Base-by-base conservation (phyloP, 176 grass and related monocot genomes). In the Oryza longistaminata region DNA sequence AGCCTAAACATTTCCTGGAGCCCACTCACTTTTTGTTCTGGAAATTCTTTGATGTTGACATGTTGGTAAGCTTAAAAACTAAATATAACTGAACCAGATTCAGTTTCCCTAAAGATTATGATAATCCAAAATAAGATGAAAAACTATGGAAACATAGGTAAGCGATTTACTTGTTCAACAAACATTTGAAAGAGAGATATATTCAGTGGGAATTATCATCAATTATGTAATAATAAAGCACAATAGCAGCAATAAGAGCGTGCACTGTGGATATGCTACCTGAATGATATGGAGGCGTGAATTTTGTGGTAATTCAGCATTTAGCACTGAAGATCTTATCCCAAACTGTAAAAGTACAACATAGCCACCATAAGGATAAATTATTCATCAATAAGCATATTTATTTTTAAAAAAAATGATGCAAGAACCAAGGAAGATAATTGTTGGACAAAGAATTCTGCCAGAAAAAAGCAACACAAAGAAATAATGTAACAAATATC, bases 301-400 rank as follows among this genome's bases (percentile, higher is more conserved):
- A 90, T 98, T 98, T 82, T 98, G 96, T 74, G 96, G 96, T 78
- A 98, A 92, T 78, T 98, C 93, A 84, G 93, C 96, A 87, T 98
- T 98, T 79, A 98, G 74, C 42, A 98, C 89, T 19, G 91, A 87
- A 93, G 93, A 98, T 88, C 84, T 92, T 88, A 98, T 93, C 45
- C 85, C 93, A 79, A 98, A 95, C 96, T 98, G 87, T 83, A 70
- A 76, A 67, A 84, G 11, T 37, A 81, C 0, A 48, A 26, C 7
- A 79, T 66, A 75, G 70, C 33, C 14, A 3, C 71, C 34, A 64
- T 69, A 80, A 68, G 61, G 13, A 50, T 65, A 29, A 50, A 50
- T 29, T 80, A 74, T 35, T 50, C 39, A 81, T 42, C 27, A 70
- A 66, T 65, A 53, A 26, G 8, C 44, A 44, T 55, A 77, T 62